Evolutionary conservation across 1,139 yeast genomes (phyloP), one percentile per base, ranked within the genome.

Genomic region (Blastobotrys buckinghamii): DNA sequence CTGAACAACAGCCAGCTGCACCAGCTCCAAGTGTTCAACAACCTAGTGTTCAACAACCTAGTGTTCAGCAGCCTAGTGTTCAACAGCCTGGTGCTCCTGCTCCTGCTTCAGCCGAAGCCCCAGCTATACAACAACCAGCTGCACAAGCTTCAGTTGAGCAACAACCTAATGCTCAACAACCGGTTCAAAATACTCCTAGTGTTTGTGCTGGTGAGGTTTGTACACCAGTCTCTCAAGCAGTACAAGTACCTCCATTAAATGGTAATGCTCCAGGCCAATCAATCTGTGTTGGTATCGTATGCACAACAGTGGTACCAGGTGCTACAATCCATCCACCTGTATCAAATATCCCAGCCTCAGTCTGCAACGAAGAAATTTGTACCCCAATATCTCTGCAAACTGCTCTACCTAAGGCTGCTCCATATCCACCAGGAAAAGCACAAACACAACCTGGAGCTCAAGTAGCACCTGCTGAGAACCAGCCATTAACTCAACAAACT

Each of bases 371-470:
- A 24, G 26, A 24, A 6, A 16, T 13, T 9, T 26, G 24, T 17
- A 16, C 42, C 13, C 29, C 46, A 12, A 41, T 16, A n/a, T n/a
- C n/a, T n/a, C n/a, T n/a, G n/a, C n/a, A n/a, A n/a, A n/a, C n/a
- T n/a, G n/a, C n/a, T n/a, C n/a, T n/a, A n/a, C n/a, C n/a, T 22
- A 7, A 19, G 3, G 15, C 42, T 3, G n/a, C 42, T 9, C 20
- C 42, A 15, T 35, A 43, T 24, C 32, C 40, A 12, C n/a, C 26
- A 22, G 19, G 40, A 24, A 12, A 16, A 15, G 30, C 17, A 30
- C n/a, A 22, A 35, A 9, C 15, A 30, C 10, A 7, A 15, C 40
- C 42, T n/a, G n/a, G n/a, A n/a, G 29, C 41, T 16, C 47, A 46
- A 24, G 42, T 17, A 2, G 22, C n/a, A 5, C 33, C 42, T 10